A percentile compares a stretch with the other conserved stretches of the same genome.
Evolutionary conservation across 2,329 filamentous ascomycete genomes (phyloP).

Genomic region (Lecanoromycetidae sp.): DNA sequence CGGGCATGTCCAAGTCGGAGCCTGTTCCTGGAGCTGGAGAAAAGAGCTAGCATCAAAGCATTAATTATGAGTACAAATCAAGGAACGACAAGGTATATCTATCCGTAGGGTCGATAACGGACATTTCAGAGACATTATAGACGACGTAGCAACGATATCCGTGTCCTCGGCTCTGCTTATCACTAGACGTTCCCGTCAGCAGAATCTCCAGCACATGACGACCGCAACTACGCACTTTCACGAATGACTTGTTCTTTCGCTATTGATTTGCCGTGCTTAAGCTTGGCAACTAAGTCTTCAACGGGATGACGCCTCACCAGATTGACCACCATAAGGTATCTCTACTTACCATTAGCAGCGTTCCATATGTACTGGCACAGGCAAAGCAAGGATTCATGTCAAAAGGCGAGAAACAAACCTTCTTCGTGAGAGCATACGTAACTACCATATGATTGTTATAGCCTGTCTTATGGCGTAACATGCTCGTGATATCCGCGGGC

Average conservation of each 20-base stretch:
- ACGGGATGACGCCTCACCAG: conserved; percentile 64
- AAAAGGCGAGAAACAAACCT: conserved; percentile 43
- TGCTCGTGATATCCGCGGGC: conserved; percentile 77
- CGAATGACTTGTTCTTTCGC: conserved; percentile 68
- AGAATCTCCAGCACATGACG: too few species aligned
- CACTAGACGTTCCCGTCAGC: conserved; percentile 53
- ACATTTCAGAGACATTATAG: conserved; percentile 82
- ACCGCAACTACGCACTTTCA: conserved; percentile 60
- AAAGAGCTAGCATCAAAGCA: conserved; percentile 93
- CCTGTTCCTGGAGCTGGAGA: conserved; percentile 87
- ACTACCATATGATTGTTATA: conserved; percentile 71
- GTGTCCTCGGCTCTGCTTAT: conserved; percentile 68
- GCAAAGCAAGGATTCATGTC: conserved; percentile 8
- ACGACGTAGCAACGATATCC: conserved; percentile 80
- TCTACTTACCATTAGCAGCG: conserved; percentile 37
- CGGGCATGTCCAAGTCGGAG: conserved; percentile 91
- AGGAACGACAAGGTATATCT: conserved; percentile 63
- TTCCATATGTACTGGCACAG: neutral
- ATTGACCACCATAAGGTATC: conserved; percentile 59
- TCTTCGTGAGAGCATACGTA: conserved; percentile 83
- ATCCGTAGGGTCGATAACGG: conserved; percentile 80
- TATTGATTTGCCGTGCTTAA: conserved; percentile 59
- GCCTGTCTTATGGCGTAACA: conserved; percentile 52
- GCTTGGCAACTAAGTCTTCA: conserved; percentile 54
- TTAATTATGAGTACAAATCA: conserved; percentile 74